phyloP scores from a whole-genome alignment of 768 basidiomycete species.

The Podaxis carcinomalis region DNA sequence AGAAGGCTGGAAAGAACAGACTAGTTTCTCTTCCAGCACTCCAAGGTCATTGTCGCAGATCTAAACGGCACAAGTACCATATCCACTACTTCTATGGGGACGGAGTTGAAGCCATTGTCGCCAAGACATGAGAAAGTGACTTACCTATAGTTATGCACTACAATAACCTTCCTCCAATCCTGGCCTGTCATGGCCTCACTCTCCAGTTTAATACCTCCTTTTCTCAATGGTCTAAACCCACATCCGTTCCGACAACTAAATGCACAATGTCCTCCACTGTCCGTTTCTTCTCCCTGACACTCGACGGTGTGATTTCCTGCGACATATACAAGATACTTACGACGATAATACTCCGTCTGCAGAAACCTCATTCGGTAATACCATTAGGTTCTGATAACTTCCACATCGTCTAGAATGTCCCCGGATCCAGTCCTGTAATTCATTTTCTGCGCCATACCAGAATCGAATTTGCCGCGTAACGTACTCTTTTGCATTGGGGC shows the following conservation, averaged over 20 bases:
- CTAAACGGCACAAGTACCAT: slow-evolving; percentile 56
- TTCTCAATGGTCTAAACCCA: slow-evolving; percentile 35
- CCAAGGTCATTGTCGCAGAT: slow-evolving; percentile 41
- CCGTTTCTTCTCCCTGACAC: slow-evolving; percentile 17
- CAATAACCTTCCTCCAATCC: slow-evolving; percentile 31
- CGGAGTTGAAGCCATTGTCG: not conserved
- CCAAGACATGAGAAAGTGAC: slow-evolving; percentile 14
- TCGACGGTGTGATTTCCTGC: slow-evolving; percentile 45
- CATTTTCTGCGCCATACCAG: not conserved
- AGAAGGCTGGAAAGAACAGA: not conserved
- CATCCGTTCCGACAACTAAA: slow-evolving; percentile 17
- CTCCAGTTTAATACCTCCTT: slow-evolving; percentile 55
- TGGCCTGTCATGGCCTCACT: slow-evolving; percentile 23
- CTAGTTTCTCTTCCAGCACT: slow-evolving; percentile 25
- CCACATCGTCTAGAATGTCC: slow-evolving; percentile 65
- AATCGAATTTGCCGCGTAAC: not conserved
- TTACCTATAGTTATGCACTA: slow-evolving; percentile 66
- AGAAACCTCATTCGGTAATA: slow-evolving; percentile 43
- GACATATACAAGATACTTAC: slow-evolving; percentile 33
- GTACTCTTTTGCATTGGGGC: slow-evolving; percentile 47
- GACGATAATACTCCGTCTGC: slow-evolving; percentile 42
- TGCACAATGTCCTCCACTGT: not conserved
- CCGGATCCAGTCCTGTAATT: slow-evolving; percentile 48
- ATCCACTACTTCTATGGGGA: slow-evolving; percentile 43
- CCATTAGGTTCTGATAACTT: slow-evolving; percentile 46